Evolutionary conservation across 1,284 basidiomycete species (phyloP).

Genomic region (Phylloporus sp.): DNA sequence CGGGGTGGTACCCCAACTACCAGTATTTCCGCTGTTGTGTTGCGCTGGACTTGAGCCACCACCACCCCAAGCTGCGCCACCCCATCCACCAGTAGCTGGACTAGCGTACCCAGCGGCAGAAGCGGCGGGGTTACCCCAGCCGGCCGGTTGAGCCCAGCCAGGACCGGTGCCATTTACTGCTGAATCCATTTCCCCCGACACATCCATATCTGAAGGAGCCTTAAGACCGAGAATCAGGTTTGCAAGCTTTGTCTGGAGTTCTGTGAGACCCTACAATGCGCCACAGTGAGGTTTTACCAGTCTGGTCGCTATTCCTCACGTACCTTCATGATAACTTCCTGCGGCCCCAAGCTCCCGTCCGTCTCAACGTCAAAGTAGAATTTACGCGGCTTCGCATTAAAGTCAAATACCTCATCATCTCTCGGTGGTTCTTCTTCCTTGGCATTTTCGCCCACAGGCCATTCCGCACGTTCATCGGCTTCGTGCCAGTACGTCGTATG

Average conservation of each 20-base stretch:
- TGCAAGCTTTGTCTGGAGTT: constrained; percentile 83
- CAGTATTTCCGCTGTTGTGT: constrained; percentile 26
- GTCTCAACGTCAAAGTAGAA: constrained; percentile 95
- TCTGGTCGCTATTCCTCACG: constrained; percentile 13
- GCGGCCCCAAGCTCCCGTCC: constrained; percentile 86
- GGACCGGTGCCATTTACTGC: constrained; percentile 38
- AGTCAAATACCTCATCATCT: constrained; percentile 86
- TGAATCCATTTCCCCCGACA: constrained; percentile 40
- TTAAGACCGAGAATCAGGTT: constrained; percentile 79
- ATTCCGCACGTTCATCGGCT: constrained; percentile 75
- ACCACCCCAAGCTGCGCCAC: constrained; percentile 34
- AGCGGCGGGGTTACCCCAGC: constrained; percentile 25
- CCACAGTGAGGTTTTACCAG: neutral
- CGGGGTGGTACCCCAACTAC: constrained; percentile 33
- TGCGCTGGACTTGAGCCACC: constrained; percentile 34
- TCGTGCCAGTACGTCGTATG: constrained; percentile 99
- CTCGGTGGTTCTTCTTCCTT: constrained; percentile 81
- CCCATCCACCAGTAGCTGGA: constrained; percentile 42
- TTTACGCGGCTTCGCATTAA: constrained; percentile 81
- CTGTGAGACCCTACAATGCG: constrained; percentile 67
- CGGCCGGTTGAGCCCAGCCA: constrained; percentile 27
- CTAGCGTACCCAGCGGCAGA: constrained; percentile 40
- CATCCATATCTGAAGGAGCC: constrained; percentile 60
- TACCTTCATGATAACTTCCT: constrained; percentile 88
- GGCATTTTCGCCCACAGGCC: constrained; percentile 84